These are phyloP conservation scores for Dryadomyces quercus-mongolicae DNA, from an alignment of 2,329 filamentous ascomycete species.

Conservation along the genomic window DNA sequence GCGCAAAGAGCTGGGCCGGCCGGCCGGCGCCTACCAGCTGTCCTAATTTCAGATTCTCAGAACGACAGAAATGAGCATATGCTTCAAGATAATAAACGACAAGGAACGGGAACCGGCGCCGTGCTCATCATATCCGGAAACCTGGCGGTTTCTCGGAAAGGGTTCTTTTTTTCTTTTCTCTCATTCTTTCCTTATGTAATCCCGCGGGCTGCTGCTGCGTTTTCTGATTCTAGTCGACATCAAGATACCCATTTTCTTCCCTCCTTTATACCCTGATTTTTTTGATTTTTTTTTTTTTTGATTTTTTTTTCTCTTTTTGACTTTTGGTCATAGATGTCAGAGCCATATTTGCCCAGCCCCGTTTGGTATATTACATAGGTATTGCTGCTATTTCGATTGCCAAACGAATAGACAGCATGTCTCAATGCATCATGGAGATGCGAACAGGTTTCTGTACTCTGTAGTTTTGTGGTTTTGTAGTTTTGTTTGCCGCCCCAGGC, in stretches of 20 bases:
- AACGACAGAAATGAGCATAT: neutral
- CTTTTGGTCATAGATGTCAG: neutral
- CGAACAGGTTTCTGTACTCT: no score
- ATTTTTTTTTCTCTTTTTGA: neutral
- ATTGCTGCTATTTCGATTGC: neutral
- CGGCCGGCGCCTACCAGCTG: conserved; percentile 10
- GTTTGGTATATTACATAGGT: neutral
- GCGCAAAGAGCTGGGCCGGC: conserved; percentile 27
- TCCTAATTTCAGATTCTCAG: no score
- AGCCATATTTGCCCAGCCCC: neutral
- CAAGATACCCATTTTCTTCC: conserved; percentile 7
- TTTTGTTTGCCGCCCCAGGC: no score
- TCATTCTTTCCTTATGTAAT: conserved; percentile 9
- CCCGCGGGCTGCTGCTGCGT: neutral
- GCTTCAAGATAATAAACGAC: neutral
- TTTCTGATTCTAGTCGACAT: conserved; percentile 4
- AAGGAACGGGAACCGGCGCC: neutral
- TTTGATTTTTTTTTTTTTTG: neutral
- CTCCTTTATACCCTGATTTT: conserved; percentile 1
- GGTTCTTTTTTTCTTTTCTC: neutral
- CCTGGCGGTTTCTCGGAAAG: neutral
- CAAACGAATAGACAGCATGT: no score
- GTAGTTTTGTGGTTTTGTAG: no score
- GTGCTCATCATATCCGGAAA: no score
- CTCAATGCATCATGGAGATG: no score